phyloP scores from a whole-genome alignment of 2,329 filamentous ascomycete genomes.

The Verticillium nonalfalfae region DNA sequence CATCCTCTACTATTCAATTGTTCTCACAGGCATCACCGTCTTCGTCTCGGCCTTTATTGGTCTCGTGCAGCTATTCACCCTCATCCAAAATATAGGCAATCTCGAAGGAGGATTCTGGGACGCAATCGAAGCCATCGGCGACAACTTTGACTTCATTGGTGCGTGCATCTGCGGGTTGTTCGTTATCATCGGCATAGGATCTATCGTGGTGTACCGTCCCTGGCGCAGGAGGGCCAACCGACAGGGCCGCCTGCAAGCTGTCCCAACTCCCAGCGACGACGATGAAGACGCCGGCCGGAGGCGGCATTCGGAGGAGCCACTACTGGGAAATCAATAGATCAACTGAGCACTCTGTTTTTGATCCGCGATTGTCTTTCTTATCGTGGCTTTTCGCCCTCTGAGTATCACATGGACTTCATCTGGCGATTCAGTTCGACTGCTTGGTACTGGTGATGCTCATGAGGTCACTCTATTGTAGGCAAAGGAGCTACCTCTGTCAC shows the following conservation, averaged over 20 bases:
- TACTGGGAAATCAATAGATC: background rate
- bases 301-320: background rate
- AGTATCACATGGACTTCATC: no score
- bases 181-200: slow-evolving; percentile 66
- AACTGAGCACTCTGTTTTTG: no score
- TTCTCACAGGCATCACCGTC: slow-evolving; percentile 78
- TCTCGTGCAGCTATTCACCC: slow-evolving; percentile 72
- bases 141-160: slow-evolving; percentile 81
- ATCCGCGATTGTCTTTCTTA: no score
- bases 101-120: slow-evolving; percentile 83
- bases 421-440: no score
- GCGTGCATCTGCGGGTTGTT: slow-evolving; percentile 84
- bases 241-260: slow-evolving; percentile 6
- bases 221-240: slow-evolving; percentile 57
- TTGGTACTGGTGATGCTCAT: no score
- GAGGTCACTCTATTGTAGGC: no score
- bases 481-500: no score
- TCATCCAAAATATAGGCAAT: slow-evolving; percentile 70
- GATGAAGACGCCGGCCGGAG: background rate
- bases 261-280: slow-evolving; percentile 1
- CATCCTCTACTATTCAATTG: slow-evolving; percentile 88
- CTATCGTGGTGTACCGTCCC: slow-evolving; percentile 69
- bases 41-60: slow-evolving; percentile 82
- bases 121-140: slow-evolving; percentile 67
- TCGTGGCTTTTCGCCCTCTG: no score